Base-by-base conservation (phyloP, 306 rosid species). In the Delonix regia region DNA sequence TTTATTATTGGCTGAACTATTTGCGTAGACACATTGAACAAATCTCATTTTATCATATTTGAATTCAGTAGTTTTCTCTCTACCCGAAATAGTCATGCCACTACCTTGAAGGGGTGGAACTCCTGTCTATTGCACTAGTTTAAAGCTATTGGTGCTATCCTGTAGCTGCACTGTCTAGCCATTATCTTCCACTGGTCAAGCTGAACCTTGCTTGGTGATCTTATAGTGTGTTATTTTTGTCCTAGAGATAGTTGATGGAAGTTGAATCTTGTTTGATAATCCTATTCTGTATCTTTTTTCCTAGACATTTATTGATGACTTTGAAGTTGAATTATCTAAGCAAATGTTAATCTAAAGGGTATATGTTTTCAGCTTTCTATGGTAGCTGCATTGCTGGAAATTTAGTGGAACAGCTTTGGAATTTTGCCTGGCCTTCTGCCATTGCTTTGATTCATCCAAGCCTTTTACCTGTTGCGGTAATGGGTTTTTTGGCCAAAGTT, bases 391-490 rank as follows among this genome's bases (percentile, higher is more conserved):
- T 93, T 21, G 92, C 94, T 86, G 97, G 96, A 55, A 96, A 96
- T 86, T 76, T 90, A 48, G 99, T 96, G 69, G 99, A 96, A 83
- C 99, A 96, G 76, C 89, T 93, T 81, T 96, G 99, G 99, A 91
- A 83, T 88, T 96, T 96, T 56, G 97, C 99, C 69, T 96, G 98
- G 99, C 99, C 99, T 84, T 91, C 98, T 69, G 93, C 99, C 62
- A 93, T 96, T 66, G 99, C 98, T 53, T 78, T 96, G 85, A 89
- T 91, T 72, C 97, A 96, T 80, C 90, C 98, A 22, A 96, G 99
- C 87, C 98, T 96, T 81, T 84, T 91, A 74, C 99, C 99, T 2
- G 98, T 96, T 80, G 99, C 98, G 22, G 89, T 91, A 56, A 89
- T 93, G 86, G 93, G 96, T 70, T 96, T 96, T 88, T 86, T 93